A percentile compares a stretch with the other conserved stretches of the same genome.
Evolutionary conservation across 2,329 filamentous ascomycete species (phyloP).

Genomic region (Didymella pomorum): DNA sequence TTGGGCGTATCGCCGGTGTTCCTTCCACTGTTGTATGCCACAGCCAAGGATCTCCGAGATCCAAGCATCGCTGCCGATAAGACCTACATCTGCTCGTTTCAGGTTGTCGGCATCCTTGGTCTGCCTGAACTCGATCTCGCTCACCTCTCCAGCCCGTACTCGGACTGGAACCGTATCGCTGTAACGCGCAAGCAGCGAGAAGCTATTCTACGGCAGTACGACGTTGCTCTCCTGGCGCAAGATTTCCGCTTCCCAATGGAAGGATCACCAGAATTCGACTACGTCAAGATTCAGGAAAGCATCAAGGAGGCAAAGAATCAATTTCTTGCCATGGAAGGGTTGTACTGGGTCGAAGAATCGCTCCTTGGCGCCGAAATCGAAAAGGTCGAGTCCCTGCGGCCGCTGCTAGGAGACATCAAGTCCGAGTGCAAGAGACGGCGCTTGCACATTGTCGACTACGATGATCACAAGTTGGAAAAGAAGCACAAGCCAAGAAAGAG

Average conservation of each 20-base stretch:
- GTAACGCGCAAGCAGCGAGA: constrained; percentile 48
- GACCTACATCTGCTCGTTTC: constrained; percentile 51
- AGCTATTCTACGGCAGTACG: constrained; percentile 48
- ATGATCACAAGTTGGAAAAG: constrained; percentile 27
- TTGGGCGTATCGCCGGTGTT: constrained; percentile 51
- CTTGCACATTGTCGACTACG: constrained; percentile 34
- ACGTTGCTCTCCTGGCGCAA: constrained; percentile 50
- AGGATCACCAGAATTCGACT: constrained; percentile 50
- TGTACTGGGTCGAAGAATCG: constrained; percentile 50
- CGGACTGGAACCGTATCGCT: constrained; percentile 48
- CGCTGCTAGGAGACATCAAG: constrained; percentile 42
- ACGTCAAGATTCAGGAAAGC: constrained; percentile 45
- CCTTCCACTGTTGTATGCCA: constrained; percentile 49
- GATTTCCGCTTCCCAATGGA: constrained; percentile 50
- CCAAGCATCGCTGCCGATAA: constrained; percentile 30
- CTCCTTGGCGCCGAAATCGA: constrained; percentile 40
- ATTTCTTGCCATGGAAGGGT: constrained; percentile 49
- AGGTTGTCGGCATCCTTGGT: constrained; percentile 52
- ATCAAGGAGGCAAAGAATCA: constrained; percentile 48
- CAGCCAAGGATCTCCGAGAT: constrained; percentile 40
- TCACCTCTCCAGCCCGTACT: constrained; percentile 43
- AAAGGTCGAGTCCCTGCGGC: constrained; percentile 39
- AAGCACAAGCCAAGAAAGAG: constrained; percentile 47
- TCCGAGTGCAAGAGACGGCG: constrained; percentile 38
- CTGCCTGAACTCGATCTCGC: constrained; percentile 51